phyloP scores from a whole-genome alignment of 768 basidiomycete species.

The Lentinula raphanica region DNA sequence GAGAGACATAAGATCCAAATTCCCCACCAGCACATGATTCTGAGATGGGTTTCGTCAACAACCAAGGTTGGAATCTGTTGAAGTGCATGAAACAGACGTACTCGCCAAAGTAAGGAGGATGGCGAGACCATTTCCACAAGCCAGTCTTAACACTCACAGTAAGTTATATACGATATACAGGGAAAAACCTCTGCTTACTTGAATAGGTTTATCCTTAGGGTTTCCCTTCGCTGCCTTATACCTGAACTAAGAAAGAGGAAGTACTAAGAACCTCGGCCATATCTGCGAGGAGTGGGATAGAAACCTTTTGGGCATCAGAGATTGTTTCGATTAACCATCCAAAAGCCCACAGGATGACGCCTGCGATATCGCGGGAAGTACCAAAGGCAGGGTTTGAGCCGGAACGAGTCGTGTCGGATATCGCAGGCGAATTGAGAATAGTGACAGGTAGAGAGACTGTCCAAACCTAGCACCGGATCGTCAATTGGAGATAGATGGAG shows the following conservation, averaged over 20 bases:
- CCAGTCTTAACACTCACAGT: constrained; percentile 30
- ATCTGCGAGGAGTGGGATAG: neutral
- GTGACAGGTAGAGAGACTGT: constrained; percentile 57
- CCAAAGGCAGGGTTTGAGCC: constrained; percentile 57
- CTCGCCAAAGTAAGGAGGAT: constrained; percentile 74
- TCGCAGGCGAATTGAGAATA: constrained; percentile 63
- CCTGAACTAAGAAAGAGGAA: constrained; percentile 28
- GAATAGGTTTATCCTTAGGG: constrained; percentile 46
- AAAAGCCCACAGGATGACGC: constrained; percentile 54
- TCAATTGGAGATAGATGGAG: neutral
- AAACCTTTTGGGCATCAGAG: constrained; percentile 56
- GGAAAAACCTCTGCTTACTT: constrained; percentile 23
- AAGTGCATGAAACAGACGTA: constrained; percentile 24
- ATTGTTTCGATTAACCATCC: constrained; percentile 54
- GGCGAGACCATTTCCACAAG: constrained; percentile 54
- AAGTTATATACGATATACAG: neutral
- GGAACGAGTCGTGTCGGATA: constrained; percentile 39
- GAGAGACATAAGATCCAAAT: constrained; percentile 58
- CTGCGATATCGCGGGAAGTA: constrained; percentile 56
- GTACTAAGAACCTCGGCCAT: neutral
- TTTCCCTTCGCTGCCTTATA: constrained; percentile 45
- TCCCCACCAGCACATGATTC: constrained; percentile 64
- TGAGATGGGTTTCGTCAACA: constrained; percentile 14
- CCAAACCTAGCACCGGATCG: constrained; percentile 38
- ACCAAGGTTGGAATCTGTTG: neutral